A percentile compares a stretch with the other conserved stretches of the same genome.
Conservation (phyloP, 176 grass and related monocot species). For the Triticum monococcum region DNA sequence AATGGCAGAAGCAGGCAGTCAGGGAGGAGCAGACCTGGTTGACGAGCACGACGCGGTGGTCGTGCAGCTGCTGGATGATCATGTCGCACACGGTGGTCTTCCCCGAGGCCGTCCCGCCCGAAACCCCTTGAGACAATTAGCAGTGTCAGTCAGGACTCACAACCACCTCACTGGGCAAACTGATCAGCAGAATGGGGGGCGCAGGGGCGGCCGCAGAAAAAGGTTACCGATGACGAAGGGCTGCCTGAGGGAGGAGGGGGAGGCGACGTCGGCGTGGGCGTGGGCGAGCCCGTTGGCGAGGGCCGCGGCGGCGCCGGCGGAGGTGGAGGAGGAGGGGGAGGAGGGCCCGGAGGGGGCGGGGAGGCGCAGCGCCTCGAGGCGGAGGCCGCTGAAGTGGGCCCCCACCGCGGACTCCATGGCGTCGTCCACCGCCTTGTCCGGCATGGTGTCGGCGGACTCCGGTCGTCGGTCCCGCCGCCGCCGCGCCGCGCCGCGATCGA, state of each 20-base stretch:
- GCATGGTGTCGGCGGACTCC: slow-evolving; percentile 15
- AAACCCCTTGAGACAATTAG: slow-evolving; percentile 51
- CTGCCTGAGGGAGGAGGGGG: slow-evolving; percentile 37
- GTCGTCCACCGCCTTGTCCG: slow-evolving; percentile 78
- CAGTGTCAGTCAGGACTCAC: too few relatives aligned
- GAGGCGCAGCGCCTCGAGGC: slow-evolving; percentile 63
- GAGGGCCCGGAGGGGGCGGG: slow-evolving; percentile 59
- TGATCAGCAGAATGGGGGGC: too few relatives aligned
- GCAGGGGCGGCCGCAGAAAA: background rate
- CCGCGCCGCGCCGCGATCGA: background rate
- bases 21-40: slow-evolving; percentile 53
- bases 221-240: slow-evolving; percentile 88
- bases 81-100: slow-evolving; percentile 99
- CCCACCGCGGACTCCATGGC: slow-evolving; percentile 74
- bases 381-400: slow-evolving; percentile 95
- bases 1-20: background rate
- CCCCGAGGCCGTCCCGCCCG: slow-evolving; percentile 89
- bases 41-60: slow-evolving; percentile 92
- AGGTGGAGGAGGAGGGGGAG: slow-evolving; percentile 52
- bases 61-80: slow-evolving; percentile 99
- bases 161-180: too few relatives aligned
- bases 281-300: slow-evolving; percentile 32
- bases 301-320: background rate
- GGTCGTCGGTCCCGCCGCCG: slow-evolving; percentile 1
- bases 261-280: slow-evolving; percentile 12